Evolutionary conservation across 495 filamentous ascomycete genomes (phyloP).

Genomic region (Penicillium mononematosum): DNA sequence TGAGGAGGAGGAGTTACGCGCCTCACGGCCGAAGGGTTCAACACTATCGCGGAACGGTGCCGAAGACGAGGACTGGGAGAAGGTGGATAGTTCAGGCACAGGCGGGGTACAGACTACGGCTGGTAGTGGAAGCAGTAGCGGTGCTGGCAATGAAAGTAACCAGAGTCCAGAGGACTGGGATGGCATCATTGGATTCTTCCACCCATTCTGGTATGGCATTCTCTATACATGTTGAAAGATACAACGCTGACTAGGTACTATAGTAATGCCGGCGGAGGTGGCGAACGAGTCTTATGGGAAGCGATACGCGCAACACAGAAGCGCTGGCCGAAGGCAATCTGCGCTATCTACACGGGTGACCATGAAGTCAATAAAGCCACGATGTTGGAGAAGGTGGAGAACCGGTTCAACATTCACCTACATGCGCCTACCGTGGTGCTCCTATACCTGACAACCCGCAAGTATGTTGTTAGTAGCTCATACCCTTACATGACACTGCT

Average conservation of each 20-base stretch:
- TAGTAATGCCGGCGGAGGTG: conserved; percentile 93
- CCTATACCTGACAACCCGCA: conserved; percentile 83
- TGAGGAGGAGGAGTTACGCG: conserved; percentile 56
- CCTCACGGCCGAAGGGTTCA: conserved; percentile 35
- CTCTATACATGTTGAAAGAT: not conserved
- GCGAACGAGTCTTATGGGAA: conserved; percentile 95
- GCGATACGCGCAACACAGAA: conserved; percentile 89
- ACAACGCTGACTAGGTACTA: not conserved
- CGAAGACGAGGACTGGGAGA: conserved; percentile 74
- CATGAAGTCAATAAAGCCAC: conserved; percentile 76
- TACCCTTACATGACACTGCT: conserved; percentile 95
- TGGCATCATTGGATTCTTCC: conserved; percentile 91
- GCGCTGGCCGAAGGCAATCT: conserved; percentile 83
- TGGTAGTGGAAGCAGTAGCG: conserved; percentile 34
- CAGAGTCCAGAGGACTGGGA: conserved; percentile 57
- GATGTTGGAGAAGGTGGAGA: conserved; percentile 77
- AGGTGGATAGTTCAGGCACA: conserved; percentile 57
- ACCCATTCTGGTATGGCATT: conserved; percentile 78
- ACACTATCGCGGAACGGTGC: conserved; percentile 24
- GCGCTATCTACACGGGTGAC: conserved; percentile 92
- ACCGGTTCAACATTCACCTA: conserved; percentile 88
- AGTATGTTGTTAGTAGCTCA: conserved; percentile 76
- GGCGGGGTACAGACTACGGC: conserved; percentile 54
- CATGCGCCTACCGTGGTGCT: conserved; percentile 81
- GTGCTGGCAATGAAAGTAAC: conserved; percentile 5